Evolutionary conservation across 2,329 filamentous ascomycete genomes (phyloP), one percentile per base, ranked within the genome.

Genomic region (Colletotrichum sp.): DNA sequence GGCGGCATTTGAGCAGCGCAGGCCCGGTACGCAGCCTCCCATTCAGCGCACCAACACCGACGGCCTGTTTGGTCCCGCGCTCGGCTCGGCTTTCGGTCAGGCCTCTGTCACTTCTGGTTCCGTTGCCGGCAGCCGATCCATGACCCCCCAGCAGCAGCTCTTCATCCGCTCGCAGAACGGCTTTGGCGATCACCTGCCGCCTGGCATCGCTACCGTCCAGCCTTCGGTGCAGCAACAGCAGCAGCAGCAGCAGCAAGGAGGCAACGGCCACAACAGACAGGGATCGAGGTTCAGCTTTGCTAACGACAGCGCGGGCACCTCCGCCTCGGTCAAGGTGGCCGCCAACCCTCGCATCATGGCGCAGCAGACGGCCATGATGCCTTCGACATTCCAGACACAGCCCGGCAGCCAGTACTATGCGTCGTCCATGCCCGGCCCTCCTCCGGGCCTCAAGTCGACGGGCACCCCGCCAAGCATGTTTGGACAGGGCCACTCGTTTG

Each of bases 391-490:
- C 81, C 92, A 93, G 79, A 86, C 88, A 55, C 90, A 92, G 80
- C 84, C 92, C 83, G 84, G 89, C 78, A 92, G 90, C 78, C 94
- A 95, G 78, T 97, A 95, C 83, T 98, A 97, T 84, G 92, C 93
- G 64, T 93, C 92, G 70, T 95, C 95, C 12, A 95, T 98, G 81
- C 95, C 98, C 81, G 96, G 96, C 5, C 97, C 98, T 32, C 97
- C 97, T 75, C 98, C 97, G 1, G 97, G 97, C 12, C 89, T 99
- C 32, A 99, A 99, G 87, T 98, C 96, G 26, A 96, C 96, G 4
- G 95, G 96, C 57, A 99, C 96, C 21, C 96, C 97, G 74, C 96
- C 97, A 18, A 96, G 95, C 80, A 97, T 98, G 91, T 99, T 98
- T 85, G 94, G 95, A 34, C 96, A 98, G 84, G 94, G 94, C 64